These are phyloP conservation scores for Podospora pseudocomata DNA, from an alignment of 495 filamentous ascomycete genomes.

Conservation along the genomic window DNA sequence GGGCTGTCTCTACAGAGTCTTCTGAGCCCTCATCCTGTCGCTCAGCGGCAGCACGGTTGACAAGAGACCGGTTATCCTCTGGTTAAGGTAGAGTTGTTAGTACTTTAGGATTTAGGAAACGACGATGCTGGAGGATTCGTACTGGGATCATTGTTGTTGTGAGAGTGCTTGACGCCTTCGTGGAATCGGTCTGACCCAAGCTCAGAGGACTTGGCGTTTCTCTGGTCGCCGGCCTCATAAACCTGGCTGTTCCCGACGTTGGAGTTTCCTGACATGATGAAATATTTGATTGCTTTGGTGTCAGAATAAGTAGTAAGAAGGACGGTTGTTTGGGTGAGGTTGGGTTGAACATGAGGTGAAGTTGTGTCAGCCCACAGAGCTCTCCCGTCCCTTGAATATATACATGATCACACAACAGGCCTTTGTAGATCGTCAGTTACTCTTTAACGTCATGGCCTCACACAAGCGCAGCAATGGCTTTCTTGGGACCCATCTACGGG, in stretches of 20 bases:
- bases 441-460: not conserved
- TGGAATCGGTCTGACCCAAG: slow-evolving; percentile 53
- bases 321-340: not conserved
- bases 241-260: slow-evolving; percentile 40
- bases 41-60: slow-evolving; percentile 64
- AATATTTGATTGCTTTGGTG: not conserved
- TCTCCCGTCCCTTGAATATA: not conserved
- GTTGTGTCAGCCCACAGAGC: not conserved
- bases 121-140: slow-evolving; percentile 5
- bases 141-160: slow-evolving; percentile 71
- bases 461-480: not conserved
- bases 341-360: not conserved
- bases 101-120: not conserved
- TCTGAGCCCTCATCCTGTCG: slow-evolving; percentile 17
- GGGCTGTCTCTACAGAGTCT: slow-evolving; percentile 51
- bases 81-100: not conserved
- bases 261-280: slow-evolving; percentile 39
- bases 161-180: slow-evolving; percentile 63
- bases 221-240: slow-evolving; percentile 63
- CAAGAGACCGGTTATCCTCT: slow-evolving; percentile 80
- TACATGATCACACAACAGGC: not conserved
- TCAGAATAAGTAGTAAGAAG: not conserved
- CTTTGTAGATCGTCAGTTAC: not conserved
- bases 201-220: slow-evolving; percentile 58
- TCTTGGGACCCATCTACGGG: not conserved